Base-by-base conservation (phyloP, 768 basidiomycete species). In the Tremella fuciformis region DNA sequence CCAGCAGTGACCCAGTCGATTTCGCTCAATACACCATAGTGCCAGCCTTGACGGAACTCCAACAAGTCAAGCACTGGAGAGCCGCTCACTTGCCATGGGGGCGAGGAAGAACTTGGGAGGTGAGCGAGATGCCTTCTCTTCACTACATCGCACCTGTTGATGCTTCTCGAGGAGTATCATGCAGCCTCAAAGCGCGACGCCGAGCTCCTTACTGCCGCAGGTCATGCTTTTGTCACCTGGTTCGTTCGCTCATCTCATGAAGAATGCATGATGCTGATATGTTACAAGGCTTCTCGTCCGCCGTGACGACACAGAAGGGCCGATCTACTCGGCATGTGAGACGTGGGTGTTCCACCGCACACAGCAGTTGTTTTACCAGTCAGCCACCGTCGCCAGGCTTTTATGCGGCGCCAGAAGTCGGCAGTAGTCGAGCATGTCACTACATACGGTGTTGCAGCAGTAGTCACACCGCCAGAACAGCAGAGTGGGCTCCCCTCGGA, bases 241-340 rank as follows among this genome's bases (percentile, higher is more conserved):
- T 34, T 4, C 29, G 29, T 6, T 34, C 29, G 6, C 4, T 6
- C 29, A 6, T 11, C 11, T 6, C 29, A 4, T 34, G n/a, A n/a
- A n/a, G n/a, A n/a, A n/a, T n/a, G n/a, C n/a, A 34, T 4, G 6
- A 6, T 34, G 29, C 29, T 34, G 6, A 34, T 11, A 4, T 6
- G 4, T 34, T 34, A n/a, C 11, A 11, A 69, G 67, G 70, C 67
- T 63, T 1, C 53, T 72, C 1, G 70, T 72, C 2, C 50, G 42
- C 21, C 37, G 47, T 7, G 63, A 67, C 62, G 60, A 62, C 22
- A 41, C 40, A 4, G 37, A 57, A 13, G 70, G 67, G 8, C 52
- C 60, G 8, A 65, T 69, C 18, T 69, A 69, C 26, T 59, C 70
- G n/a, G 67, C 58, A 6, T 69, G 67, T 26, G 59, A 63, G 41